Evolutionary conservation across 108 stramenopile species (phyloP).

Genomic region (Bacterosira constricta): DNA sequence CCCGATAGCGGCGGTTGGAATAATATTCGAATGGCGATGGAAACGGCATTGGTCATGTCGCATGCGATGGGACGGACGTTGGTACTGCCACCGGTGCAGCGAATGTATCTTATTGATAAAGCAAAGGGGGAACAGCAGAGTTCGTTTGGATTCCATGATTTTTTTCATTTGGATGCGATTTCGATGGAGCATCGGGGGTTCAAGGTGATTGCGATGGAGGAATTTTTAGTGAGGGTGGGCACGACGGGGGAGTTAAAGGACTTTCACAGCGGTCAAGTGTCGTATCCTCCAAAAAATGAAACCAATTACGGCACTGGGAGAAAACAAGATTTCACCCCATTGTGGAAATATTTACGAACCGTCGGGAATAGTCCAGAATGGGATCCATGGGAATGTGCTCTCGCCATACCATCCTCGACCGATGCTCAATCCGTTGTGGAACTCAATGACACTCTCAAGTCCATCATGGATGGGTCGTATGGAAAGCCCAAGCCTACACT

Average conservation of each 20-base stretch:
- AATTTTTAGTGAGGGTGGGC: constrained; percentile 74
- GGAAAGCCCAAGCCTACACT: constrained; percentile 49
- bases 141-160: constrained; percentile 72
- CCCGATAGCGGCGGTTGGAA: constrained; percentile 73
- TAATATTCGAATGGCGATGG: constrained; percentile 57
- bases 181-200: constrained; percentile 58
- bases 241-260: constrained; percentile 46
- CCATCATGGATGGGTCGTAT: constrained; percentile 51
- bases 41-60: constrained; percentile 85
- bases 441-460: constrained; percentile 33
- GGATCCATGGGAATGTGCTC: constrained; percentile 56
- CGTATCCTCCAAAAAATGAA: constrained; percentile 63
- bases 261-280: constrained; percentile 36
- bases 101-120: constrained; percentile 79
- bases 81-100: constrained; percentile 88
- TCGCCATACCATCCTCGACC: constrained; percentile 43
- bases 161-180: constrained; percentile 73
- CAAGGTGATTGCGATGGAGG: constrained; percentile 75
- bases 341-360: constrained; percentile 52
- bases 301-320: constrained; percentile 56
- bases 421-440: constrained; percentile 34
- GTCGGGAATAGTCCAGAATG: constrained; percentile 46
- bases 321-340: not conserved
- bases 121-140: constrained; percentile 37
- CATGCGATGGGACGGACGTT: constrained; percentile 91